Conservation (phyloP, 2,329 filamentous ascomycete species). For the Rachicladosporium sp. region DNA sequence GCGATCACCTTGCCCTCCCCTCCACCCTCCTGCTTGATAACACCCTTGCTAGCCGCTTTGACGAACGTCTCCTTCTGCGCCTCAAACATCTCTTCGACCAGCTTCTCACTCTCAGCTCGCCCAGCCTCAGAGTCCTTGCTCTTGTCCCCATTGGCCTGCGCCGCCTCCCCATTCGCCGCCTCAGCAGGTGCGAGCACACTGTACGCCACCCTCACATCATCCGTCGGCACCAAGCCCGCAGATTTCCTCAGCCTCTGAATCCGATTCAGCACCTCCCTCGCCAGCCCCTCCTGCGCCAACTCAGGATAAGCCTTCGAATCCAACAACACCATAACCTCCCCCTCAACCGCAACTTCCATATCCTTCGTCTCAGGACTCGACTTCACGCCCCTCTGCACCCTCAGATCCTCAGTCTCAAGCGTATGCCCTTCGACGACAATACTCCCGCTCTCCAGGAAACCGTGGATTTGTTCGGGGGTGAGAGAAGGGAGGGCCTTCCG, state of each 20-base stretch:
- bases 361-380: slow-evolving; percentile 58
- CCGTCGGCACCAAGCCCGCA: slow-evolving; percentile 77
- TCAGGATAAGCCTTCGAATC: slow-evolving; percentile 73
- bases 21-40: slow-evolving; percentile 10
- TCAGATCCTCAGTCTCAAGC: slow-evolving; percentile 69
- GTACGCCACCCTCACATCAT: slow-evolving; percentile 95
- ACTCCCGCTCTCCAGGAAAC: slow-evolving; percentile 49
- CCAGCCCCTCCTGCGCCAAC: slow-evolving; percentile 76
- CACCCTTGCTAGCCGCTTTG: slow-evolving; percentile 23
- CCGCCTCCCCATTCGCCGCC: slow-evolving; percentile 10
- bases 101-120: slow-evolving; percentile 18
- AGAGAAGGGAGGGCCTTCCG: slow-evolving; percentile 78
- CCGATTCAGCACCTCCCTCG: slow-evolving; percentile 82
- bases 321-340: slow-evolving; percentile 84
- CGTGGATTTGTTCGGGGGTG: slow-evolving; percentile 67
- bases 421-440: slow-evolving; percentile 78
- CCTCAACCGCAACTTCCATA: slow-evolving; percentile 77
- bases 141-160: slow-evolving; percentile 6
- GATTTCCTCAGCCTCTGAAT: slow-evolving; percentile 91
- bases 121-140: slow-evolving; percentile 9
- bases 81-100: slow-evolving; percentile 24
- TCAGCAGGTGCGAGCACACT: slow-evolving; percentile 46
- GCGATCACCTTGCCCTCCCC: slow-evolving; percentile 41
- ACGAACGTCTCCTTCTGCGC: slow-evolving; percentile 22
- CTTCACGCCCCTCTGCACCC: slow-evolving; percentile 67